These are phyloP conservation scores for Monilinia aucupariae DNA, from an alignment of 2,329 filamentous ascomycete species.

Conservation along the genomic window DNA sequence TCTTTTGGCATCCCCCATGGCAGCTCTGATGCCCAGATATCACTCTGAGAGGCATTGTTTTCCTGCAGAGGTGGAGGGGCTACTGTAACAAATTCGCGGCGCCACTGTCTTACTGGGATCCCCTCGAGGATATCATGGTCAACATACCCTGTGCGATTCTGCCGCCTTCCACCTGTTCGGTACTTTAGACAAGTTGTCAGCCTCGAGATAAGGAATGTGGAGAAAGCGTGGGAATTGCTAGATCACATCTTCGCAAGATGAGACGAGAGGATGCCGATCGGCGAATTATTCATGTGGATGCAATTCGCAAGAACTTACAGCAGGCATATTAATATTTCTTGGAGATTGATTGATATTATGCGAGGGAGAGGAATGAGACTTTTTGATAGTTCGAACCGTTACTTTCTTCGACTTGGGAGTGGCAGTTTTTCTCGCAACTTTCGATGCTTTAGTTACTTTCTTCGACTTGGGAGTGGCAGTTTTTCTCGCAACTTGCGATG, in stretches of 20 bases:
- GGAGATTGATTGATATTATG: neutral
- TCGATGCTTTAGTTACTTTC: too few species aligned
- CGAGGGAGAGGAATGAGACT: neutral
- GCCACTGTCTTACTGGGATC: slow-evolving; percentile 87
- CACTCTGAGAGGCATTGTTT: slow-evolving; percentile 52
- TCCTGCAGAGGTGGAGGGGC: slow-evolving; percentile 62
- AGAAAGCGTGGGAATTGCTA: neutral
- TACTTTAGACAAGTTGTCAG: slow-evolving; percentile 25
- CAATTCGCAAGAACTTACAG: slow-evolving; percentile 8
- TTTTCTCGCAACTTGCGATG: neutral
- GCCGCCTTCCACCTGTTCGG: slow-evolving; percentile 29
- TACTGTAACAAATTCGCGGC: slow-evolving; percentile 63
- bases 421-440: neutral
- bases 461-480: neutral
- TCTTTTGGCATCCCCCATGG: slow-evolving; percentile 81
- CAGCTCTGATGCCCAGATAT: slow-evolving; percentile 69
- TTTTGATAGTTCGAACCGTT: neutral
- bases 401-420: neutral
- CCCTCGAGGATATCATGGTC: slow-evolving; percentile 52
- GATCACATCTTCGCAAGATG: neutral
- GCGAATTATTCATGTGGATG: neutral
- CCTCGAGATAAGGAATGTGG: neutral
- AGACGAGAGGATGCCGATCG: neutral
- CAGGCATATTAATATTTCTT: slow-evolving; percentile 3
- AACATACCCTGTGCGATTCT: slow-evolving; percentile 31